Evolutionary conservation across 371 early-diverging fungal species (phyloP).

Genomic region (Dentiscutata heterogama): DNA sequence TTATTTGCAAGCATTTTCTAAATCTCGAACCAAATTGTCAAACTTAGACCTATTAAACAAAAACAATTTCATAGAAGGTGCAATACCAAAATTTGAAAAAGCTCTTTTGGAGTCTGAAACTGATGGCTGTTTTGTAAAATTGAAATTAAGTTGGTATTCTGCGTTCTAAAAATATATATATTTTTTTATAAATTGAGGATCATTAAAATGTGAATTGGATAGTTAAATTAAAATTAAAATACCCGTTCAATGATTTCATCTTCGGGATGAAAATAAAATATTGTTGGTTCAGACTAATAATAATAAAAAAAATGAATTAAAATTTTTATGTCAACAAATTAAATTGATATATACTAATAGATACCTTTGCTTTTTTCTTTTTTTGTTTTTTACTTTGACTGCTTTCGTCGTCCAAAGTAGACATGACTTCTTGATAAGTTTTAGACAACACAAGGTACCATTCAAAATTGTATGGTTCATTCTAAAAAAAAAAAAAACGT

Average conservation of each 20-base stretch:
- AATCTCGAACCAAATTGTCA: constrained; percentile 59
- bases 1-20: constrained; percentile 43
- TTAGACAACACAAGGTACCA: constrained; percentile 87
- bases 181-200: constrained; percentile 47
- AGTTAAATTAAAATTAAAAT: constrained; percentile 2
- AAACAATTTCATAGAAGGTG: constrained; percentile 79
- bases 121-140: constrained; percentile 62
- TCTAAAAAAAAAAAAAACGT: constrained; percentile 52
- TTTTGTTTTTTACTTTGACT: constrained; percentile 55
- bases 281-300: constrained; percentile 52
- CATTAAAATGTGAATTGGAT: background rate
- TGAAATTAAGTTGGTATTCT: constrained; percentile 71
- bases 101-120: constrained; percentile 83
- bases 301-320: background rate
- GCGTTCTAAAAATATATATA: constrained; percentile 59
- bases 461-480: constrained; percentile 80
- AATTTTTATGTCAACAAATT: background rate
- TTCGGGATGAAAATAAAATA: constrained; percentile 89
- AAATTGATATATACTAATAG: background rate
- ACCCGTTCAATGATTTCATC: constrained; percentile 88
- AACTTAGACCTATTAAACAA: constrained; percentile 75
- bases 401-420: constrained; percentile 19
- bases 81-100: constrained; percentile 88
- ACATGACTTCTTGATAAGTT: constrained; percentile 66
- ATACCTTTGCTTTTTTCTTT: constrained; percentile 57